Evolutionary conservation across 116 monocot genomes (phyloP).

Genomic region (Phalaenopsis hybrid): DNA sequence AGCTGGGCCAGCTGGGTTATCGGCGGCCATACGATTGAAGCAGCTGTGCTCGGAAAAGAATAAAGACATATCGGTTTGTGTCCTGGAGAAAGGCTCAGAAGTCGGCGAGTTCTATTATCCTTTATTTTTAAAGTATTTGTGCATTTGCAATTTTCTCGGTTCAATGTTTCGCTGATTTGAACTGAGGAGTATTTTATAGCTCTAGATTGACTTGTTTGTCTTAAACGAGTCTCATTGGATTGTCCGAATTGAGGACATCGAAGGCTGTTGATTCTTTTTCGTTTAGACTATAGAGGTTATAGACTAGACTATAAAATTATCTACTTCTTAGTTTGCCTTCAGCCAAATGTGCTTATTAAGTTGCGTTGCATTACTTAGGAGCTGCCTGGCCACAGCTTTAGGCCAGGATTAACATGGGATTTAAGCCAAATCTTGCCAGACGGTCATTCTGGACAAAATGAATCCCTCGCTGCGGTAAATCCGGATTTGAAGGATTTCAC

Average conservation of each 20-base stretch:
- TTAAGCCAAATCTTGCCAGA: too few relatives aligned
- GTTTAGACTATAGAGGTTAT: neutral
- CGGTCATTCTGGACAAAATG: too few relatives aligned
- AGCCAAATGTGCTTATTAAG: too few relatives aligned
- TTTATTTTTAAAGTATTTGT: neutral
- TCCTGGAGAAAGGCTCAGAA: slow-evolving; percentile 89
- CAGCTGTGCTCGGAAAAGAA: slow-evolving; percentile 68
- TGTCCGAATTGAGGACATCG: neutral
- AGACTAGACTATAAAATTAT: too few relatives aligned
- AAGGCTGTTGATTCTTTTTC: neutral
- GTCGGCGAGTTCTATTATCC: slow-evolving; percentile 36
- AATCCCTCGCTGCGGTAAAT: too few relatives aligned
- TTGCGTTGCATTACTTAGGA: too few relatives aligned
- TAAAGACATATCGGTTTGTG: slow-evolving; percentile 75
- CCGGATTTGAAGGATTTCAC: too few relatives aligned
- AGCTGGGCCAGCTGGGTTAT: slow-evolving; percentile 80
- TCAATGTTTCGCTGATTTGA: neutral
- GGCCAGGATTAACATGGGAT: too few relatives aligned
- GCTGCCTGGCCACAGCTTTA: too few relatives aligned
- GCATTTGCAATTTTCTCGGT: neutral
- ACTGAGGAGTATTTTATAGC: neutral
- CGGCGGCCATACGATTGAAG: slow-evolving; percentile 87
- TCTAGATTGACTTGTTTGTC: neutral
- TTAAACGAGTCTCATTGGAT: neutral
- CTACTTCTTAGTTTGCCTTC: too few relatives aligned